Evolutionary conservation across 2,329 filamentous ascomycete genomes (phyloP).

Genomic region (Sarocladium oryzae): DNA sequence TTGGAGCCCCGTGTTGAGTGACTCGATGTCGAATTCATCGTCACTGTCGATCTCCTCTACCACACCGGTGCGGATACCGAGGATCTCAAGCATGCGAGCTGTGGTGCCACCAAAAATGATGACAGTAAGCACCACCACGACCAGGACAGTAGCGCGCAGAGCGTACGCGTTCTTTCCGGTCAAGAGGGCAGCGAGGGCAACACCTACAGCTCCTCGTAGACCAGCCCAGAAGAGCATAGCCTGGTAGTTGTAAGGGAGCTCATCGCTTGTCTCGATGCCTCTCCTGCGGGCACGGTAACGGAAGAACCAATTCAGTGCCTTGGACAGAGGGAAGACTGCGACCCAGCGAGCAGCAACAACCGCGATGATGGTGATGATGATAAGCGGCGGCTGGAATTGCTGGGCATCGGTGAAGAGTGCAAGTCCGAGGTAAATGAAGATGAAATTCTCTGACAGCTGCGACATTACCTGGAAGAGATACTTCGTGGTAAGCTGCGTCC

Average conservation of each 20-base stretch:
- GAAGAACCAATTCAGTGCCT: constrained; percentile 86
- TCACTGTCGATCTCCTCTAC: constrained; percentile 96
- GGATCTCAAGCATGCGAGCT: constrained; percentile 92
- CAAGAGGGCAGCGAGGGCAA: constrained; percentile 85
- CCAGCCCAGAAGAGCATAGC: constrained; percentile 99
- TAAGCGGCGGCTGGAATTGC: constrained; percentile 89
- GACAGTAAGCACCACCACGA: constrained; percentile 94
- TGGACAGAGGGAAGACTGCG: constrained; percentile 88
- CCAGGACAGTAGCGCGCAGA: constrained; percentile 88
- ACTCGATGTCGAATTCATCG: constrained; percentile 96
- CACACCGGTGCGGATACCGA: constrained; percentile 93
- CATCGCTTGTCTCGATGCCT: constrained; percentile 66
- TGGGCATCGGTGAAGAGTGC: constrained; percentile 91
- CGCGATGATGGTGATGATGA: constrained; percentile 83
- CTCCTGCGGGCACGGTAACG: constrained; percentile 74
- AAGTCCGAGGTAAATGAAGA: constrained; percentile 96
- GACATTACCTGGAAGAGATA: constrained; percentile 94
- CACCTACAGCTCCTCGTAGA: constrained; percentile 88
- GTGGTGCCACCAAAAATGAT: constrained; percentile 99
- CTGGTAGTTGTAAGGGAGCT: constrained; percentile 90
- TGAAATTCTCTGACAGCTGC: constrained; percentile 97
- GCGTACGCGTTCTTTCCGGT: constrained; percentile 75
- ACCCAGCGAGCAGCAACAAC: constrained; percentile 91
- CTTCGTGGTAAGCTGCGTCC: constrained; percentile 95
- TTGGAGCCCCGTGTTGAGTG: constrained; percentile 64